Base-by-base conservation (phyloP, 2,329 filamentous ascomycete genomes). In the Lomentospora prolificans region DNA sequence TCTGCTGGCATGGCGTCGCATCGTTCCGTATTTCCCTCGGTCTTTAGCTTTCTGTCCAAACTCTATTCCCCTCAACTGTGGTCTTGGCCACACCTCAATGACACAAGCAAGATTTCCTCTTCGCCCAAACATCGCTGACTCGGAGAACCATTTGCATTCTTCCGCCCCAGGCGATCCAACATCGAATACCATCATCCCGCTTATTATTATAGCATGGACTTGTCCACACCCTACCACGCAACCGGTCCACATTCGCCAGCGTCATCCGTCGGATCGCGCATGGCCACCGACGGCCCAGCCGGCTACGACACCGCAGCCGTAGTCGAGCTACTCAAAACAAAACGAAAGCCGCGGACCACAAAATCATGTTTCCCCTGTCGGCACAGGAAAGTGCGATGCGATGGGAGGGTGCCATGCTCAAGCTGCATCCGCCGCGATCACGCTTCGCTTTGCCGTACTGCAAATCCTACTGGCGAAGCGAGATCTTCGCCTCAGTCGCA, bases 341-440 rank as follows among this genome's bases (percentile, higher is more conserved):
- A 55, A 17, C 53, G 53, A 4, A 55, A 55, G 8, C 53, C 53
- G 4, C 53, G 53, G 12, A 50, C 39, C 3, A 36, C 53, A 2
- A 55, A 55, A 25, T 55, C 53, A 6, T 55, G 53, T 41, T 55
- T 55, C 17, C 52, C 53, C 1, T 55, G 53, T 28, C 53, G 53
- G 4, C 31, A 55, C n/a, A 24, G 53, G 7, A 55, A 55, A 33
- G 53, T 55, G 14, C 27, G 41, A 28, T 55, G 53, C 53, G 53
- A 55, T 19, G 53, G 53, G 8, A 25, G 17, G 5, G n/a, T 50
- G 25, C 53, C 53, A 12, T 55, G 53, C 19, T 55, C 53, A 6
- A 55, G 41, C 53, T 55, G 53, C 17, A 28, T 55, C 39, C 39
- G 53, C 14, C 53, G 53, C n/a, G 53, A 55, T 7, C 53, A 55